Evolutionary conservation across 2,329 filamentous ascomycete species (phyloP), one percentile per base, ranked within the genome.

Genomic region (Phoma herbarum): DNA sequence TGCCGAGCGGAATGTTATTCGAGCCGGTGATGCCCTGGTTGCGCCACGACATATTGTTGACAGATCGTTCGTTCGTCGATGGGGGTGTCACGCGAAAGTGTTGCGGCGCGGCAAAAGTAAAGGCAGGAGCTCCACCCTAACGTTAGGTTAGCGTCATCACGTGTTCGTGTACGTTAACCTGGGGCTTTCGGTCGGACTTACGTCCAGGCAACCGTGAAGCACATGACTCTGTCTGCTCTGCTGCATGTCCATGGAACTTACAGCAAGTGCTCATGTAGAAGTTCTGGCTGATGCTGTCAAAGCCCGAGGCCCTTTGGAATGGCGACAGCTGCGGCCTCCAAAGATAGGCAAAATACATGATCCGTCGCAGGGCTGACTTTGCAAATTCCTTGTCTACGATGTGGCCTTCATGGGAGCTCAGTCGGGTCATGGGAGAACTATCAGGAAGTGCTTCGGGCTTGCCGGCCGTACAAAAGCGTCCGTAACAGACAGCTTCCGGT

Each of bases 1-100:
- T 96, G 51, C 95, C 95, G 62, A 99, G 83, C 61, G 95, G 95
- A 72, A 99, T 96, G 75, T 97, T 98, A 81, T 99, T 99, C 43
- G 96, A 98, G 51, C 95, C 95, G 20, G 95, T 99, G 77, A 97
- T 96, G 69, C 95, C 95, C 73, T 87, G 84, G 64, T 84, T 85
- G 73, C 87, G 84, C 86, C 86, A 89, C 77, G 86, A 80, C 87
- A 89, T 89, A 41, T 44, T 65, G 57, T 58, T 54, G 41, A 52
- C 12, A 29, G 29, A 35, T 37, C 18, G 42, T 53, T 54, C 31
- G 52, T 35, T 67, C 57, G 28, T 61, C 39, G 64, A 56, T 59
- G 62, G 45, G 31, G 60, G 54, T 52, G 57, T 53, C 50, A 56
- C 55, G 58, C 45, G 35, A 42, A 60, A 51, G 28, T 37, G 47